phyloP scores from a whole-genome alignment of 2,329 filamentous ascomycete species.

The Aspergillus hortae region DNA sequence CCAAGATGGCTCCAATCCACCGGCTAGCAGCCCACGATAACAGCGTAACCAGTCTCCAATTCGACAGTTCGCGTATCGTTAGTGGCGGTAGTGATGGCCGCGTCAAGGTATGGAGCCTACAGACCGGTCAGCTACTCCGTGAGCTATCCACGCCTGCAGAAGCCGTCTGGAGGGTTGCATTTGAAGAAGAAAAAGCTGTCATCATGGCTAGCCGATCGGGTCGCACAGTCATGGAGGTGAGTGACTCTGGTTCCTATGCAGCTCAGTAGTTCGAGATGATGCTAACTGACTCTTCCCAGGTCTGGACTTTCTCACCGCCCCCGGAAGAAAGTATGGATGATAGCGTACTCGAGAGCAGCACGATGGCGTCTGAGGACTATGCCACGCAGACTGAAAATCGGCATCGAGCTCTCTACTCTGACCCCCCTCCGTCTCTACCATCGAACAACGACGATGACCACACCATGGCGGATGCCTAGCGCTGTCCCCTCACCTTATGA shows the following conservation, averaged over 20 bases:
- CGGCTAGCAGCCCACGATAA: slow-evolving; percentile 95
- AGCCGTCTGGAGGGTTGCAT: slow-evolving; percentile 95
- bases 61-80: slow-evolving; percentile 92
- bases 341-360: slow-evolving; percentile 26
- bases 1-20: slow-evolving; percentile 88
- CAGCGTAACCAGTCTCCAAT: slow-evolving; percentile 94
- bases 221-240: slow-evolving; percentile 95
- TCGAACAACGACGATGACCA: slow-evolving; percentile 29
- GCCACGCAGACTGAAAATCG: slow-evolving; percentile 18
- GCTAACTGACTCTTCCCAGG: slow-evolving; percentile 50
- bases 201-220: slow-evolving; percentile 83
- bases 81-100: slow-evolving; percentile 95
- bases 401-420: slow-evolving; percentile 26
- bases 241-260: slow-evolving; percentile 27
- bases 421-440: slow-evolving; percentile 26
- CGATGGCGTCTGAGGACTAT: slow-evolving; percentile 29
- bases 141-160: slow-evolving; percentile 90
- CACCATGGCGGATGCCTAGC: slow-evolving; percentile 30
- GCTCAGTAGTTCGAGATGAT: slow-evolving; percentile 1
- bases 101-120: slow-evolving; percentile 97
- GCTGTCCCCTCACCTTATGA: slow-evolving; percentile 6
- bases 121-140: slow-evolving; percentile 83
- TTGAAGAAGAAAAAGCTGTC: slow-evolving; percentile 97
- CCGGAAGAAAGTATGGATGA: slow-evolving; percentile 30
- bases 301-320: slow-evolving; percentile 92